Base-by-base conservation (phyloP, 1,284 basidiomycete genomes). In the Sporisorium scitamineum region DNA sequence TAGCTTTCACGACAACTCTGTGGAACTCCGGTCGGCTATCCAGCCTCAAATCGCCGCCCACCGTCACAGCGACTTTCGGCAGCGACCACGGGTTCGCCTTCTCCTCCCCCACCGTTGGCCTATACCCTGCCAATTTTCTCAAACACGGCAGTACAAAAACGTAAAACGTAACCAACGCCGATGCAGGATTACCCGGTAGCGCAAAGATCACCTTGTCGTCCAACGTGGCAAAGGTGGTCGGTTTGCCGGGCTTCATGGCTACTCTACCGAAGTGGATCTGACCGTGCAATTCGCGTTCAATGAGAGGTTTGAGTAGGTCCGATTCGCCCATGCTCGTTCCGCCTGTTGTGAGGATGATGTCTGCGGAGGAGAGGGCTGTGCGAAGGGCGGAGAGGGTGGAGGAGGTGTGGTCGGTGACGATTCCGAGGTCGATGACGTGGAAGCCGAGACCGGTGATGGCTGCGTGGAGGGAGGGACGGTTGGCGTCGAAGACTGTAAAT, bases 311-410 rank as follows among this genome's bases (percentile, higher is more conserved):
- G 51, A 95, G 86, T 29, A 95, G 88, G 84, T 95, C 94, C 1
- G 90, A 90, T 11, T 94, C 90, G 2, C 94, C 94, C 94, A 95
- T 95, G 6, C 92, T 93, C 2, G 94, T 94, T 3, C 94, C 94
- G 13, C 94, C 94, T 0, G 94, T 95, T 0, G 92, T 92, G 11
- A 95, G 86, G 10, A 95, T 84, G 3, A 95, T 85, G 80, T 95
- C 94, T 0, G 93, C 91, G 22, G 86, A 81, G 29, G 88, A 85
- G 5, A 93, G 86, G 0, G 91, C 93, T 26, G 85, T 85, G 54
- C 85, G 81, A 47, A 95, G 87, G 2, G 89, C 89, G 8, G 86
- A 80, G 14, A 91, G 87, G 69, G 94, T 93, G 2, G 89, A 87
- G 1, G 88, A 86, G 65, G 92, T 86, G 52, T 89, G 87, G 84